Evolutionary conservation across 768 basidiomycete species (phyloP).

Genomic region (Hericium erinaceus): DNA sequence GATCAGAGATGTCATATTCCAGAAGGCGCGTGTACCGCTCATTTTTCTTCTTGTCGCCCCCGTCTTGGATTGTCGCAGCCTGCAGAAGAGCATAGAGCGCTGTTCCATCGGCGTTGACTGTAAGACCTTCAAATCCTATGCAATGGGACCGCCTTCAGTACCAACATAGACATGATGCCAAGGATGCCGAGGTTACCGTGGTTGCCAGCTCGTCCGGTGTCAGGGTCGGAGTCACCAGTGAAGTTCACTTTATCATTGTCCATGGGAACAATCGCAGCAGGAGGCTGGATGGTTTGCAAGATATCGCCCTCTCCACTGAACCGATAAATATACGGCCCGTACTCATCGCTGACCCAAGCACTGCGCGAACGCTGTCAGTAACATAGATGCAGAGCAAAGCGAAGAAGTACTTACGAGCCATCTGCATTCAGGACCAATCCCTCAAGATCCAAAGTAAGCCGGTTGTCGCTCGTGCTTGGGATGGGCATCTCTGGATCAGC

Average conservation of each 20-base stretch:
- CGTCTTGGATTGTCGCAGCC: slow-evolving; percentile 54
- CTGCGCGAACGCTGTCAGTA: slow-evolving; percentile 19
- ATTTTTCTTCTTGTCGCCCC: slow-evolving; percentile 38
- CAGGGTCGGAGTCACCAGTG: slow-evolving; percentile 37
- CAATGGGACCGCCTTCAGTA: background rate
- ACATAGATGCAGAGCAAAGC: background rate
- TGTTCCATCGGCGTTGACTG: slow-evolving; percentile 35
- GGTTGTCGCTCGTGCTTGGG: slow-evolving; percentile 37
- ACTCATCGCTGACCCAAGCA: slow-evolving; percentile 62
- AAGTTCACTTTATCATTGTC: slow-evolving; percentile 40
- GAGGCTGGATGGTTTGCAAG: slow-evolving; percentile 49
- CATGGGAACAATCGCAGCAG: slow-evolving; percentile 44
- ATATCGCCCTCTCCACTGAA: slow-evolving; percentile 38
- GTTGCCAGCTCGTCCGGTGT: slow-evolving; percentile 45
- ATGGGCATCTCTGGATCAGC: slow-evolving; percentile 38
- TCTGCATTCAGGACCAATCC: slow-evolving; percentile 49
- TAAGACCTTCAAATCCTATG: slow-evolving; percentile 52
- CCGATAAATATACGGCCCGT: slow-evolving; percentile 57
- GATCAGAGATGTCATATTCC: slow-evolving; percentile 39
- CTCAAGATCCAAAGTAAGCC: slow-evolving; percentile 47
- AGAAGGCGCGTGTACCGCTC: slow-evolving; percentile 47
- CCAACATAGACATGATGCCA: background rate
- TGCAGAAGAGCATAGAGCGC: slow-evolving; percentile 57
- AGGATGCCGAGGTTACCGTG: slow-evolving; percentile 29
- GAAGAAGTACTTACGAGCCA: slow-evolving; percentile 35